Evolutionary conservation across 768 basidiomycete genomes (phyloP).

Genomic region (Auricularia heimuer): DNA sequence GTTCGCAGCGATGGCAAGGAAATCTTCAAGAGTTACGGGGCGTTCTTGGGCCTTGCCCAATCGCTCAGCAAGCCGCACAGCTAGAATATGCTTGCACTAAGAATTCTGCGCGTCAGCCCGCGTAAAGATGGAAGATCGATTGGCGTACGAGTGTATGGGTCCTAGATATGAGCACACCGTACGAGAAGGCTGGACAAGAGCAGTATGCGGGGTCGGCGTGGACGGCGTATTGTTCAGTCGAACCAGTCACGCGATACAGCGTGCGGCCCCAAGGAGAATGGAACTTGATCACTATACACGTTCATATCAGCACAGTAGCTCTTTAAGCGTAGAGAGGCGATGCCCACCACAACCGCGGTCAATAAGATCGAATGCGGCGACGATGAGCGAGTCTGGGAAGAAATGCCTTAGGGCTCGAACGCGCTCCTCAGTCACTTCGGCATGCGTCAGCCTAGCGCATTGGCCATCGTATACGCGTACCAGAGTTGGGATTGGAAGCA

Average conservation of each 20-base stretch:
- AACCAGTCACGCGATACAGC: slow-evolving; percentile 61
- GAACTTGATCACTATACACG: slow-evolving; percentile 44
- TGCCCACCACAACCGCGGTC: slow-evolving; percentile 56
- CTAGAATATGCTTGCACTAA: slow-evolving; percentile 77
- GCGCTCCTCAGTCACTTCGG: slow-evolving; percentile 38
- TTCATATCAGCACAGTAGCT: not conserved
- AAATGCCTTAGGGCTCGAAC: slow-evolving; percentile 47
- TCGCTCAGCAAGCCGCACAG: slow-evolving; percentile 48
- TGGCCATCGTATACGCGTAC: not conserved
- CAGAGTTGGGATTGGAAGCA: not conserved
- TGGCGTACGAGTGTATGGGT: slow-evolving; percentile 53
- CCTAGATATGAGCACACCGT: slow-evolving; percentile 48
- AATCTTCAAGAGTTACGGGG: slow-evolving; percentile 34
- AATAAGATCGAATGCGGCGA: slow-evolving; percentile 69
- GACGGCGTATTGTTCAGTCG: slow-evolving; percentile 53
- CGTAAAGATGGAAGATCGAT: not conserved
- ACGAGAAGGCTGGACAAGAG: slow-evolving; percentile 65
- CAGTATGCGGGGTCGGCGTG: slow-evolving; percentile 43
- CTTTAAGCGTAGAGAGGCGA: not conserved
- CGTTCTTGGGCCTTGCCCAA: slow-evolving; percentile 44
- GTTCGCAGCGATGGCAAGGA: slow-evolving; percentile 16
- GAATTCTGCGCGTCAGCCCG: not conserved
- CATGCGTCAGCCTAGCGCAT: not conserved
- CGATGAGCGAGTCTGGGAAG: slow-evolving; percentile 51
- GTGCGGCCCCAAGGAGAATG: slow-evolving; percentile 44